These are phyloP conservation scores for Neonothopanus nambi DNA, from an alignment of 1,284 basidiomycete genomes.

Conservation along the genomic window DNA sequence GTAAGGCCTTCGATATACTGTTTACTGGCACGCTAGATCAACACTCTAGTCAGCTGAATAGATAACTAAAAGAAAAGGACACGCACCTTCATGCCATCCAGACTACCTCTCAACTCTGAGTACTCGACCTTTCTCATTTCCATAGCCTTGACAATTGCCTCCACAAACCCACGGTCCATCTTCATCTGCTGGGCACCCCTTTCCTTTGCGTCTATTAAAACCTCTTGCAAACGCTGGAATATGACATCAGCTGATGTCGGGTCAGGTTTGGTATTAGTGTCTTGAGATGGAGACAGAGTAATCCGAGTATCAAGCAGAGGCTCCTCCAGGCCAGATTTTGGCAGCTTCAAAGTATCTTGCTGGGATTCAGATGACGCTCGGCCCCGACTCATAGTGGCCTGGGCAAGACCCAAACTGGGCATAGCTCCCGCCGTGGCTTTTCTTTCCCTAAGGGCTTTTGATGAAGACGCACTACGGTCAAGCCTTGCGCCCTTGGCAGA, in stretches of 20 bases:
- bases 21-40: constrained; percentile 74
- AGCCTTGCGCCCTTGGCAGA: background rate
- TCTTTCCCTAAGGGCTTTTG: constrained; percentile 6
- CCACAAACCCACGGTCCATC: constrained; percentile 76
- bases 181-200: constrained; percentile 65
- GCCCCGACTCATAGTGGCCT: too few species aligned
- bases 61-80: background rate
- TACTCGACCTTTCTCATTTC: constrained; percentile 69
- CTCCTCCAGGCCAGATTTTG: background rate
- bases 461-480: constrained; percentile 5
- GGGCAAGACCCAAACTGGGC: background rate
- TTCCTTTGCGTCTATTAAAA: constrained; percentile 64
- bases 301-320: constrained; percentile 25
- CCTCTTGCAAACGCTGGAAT: constrained; percentile 54
- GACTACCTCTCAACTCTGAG: constrained; percentile 68
- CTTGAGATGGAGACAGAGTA: constrained; percentile 44
- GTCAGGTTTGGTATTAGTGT: constrained; percentile 31
- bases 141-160: constrained; percentile 69
- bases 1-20: constrained; percentile 91
- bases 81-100: constrained; percentile 86
- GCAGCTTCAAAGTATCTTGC: background rate
- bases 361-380: background rate
- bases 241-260: constrained; percentile 43
- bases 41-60: constrained; percentile 10
- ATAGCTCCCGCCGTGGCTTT: background rate